Evolutionary conservation across 345 rosid genomes (phyloP), one percentile per base, ranked within the genome.

Genomic region (Euphorbia lathyris): DNA sequence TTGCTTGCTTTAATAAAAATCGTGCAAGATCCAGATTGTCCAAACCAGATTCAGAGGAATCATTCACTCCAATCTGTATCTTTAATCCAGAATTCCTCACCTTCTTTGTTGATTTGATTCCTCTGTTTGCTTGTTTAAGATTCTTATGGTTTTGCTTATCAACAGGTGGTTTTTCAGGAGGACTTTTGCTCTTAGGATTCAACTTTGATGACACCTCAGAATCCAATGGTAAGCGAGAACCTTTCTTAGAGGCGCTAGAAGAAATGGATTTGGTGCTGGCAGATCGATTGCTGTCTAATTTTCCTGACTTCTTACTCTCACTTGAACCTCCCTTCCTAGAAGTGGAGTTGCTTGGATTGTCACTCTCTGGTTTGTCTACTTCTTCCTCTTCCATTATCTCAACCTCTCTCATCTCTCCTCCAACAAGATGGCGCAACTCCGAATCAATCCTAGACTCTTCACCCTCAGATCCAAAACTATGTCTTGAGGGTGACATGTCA

Each of bases 1-100:
- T 89, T 0, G 90, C 83, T 79, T 85, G 94, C 78, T 88, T 87
- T 51, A 95, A 84, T 82, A 95, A 74, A 71, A 85, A 80, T 0
- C 84, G 86, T 1, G 96, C 99, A 36, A 86, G 80, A 63, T 86
- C 92, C 52, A 86, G 86, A 83, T 75, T 84, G 48, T 81, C 86
- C 63, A 78, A 50, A 34, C 83, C 82, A 16, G 70, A 83, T 20
- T 81, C 79, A 22, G 82, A 86, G 38, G 82, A 62, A 62, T 70
- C 80, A 26, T 82, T 78, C 20, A 70, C 74, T 70, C 83, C 87
- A 19, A 67, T 76, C 73, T 69, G 73, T 68, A 69, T 65, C 72
- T 80, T 89, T 0, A 67, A 53, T 42, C 62, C 65, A 45, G 74
- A 63, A 77, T 69, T 79, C 50, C 80, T 81, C 3, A 81, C 79